These are phyloP conservation scores for Zygosaccharomyces rouxii DNA, from an alignment of 805 yeast genomes.

Conservation along the genomic window DNA sequence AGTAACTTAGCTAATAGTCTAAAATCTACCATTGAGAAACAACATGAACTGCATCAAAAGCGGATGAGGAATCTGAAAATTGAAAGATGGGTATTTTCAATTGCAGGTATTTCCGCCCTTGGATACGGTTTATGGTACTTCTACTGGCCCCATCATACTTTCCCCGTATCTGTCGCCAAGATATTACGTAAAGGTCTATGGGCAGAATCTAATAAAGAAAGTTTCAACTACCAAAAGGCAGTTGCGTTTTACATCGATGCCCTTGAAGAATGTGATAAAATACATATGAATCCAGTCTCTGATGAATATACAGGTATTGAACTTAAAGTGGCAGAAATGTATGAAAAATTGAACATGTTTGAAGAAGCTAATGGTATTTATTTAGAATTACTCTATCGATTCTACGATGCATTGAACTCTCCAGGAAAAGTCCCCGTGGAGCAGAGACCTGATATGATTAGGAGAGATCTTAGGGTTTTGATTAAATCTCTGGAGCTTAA, in stretches of 20 bases:
- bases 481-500: slow-evolving; percentile 62
- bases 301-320: slow-evolving; percentile 91
- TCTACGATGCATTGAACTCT: slow-evolving; percentile 48
- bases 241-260: slow-evolving; percentile 72
- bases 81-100: slow-evolving; percentile 16
- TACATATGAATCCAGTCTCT: slow-evolving; percentile 49
- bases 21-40: slow-evolving; percentile 4
- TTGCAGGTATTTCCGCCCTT: slow-evolving; percentile 25
- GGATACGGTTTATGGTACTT: slow-evolving; percentile 36
- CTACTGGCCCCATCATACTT: slow-evolving; percentile 66
- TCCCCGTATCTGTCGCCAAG: slow-evolving; percentile 66
- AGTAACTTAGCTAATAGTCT: slow-evolving; percentile 4
- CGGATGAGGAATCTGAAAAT: slow-evolving; percentile 10
- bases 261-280: slow-evolving; percentile 52
- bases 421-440: slow-evolving; percentile 34
- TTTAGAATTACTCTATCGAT: slow-evolving; percentile 58
- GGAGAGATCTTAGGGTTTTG: slow-evolving; percentile 65
- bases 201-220: slow-evolving; percentile 73
- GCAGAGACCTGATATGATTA: slow-evolving; percentile 54
- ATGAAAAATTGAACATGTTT: slow-evolving; percentile 57
- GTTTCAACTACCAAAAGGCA: slow-evolving; percentile 55
- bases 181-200: slow-evolving; percentile 69
- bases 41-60: slow-evolving; percentile 6
- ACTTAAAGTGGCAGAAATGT: slow-evolving; percentile 82
- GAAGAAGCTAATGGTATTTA: slow-evolving; percentile 66